phyloP scores from a whole-genome alignment of 352 stramenopile species.

The Phytophthora citrophthora region DNA sequence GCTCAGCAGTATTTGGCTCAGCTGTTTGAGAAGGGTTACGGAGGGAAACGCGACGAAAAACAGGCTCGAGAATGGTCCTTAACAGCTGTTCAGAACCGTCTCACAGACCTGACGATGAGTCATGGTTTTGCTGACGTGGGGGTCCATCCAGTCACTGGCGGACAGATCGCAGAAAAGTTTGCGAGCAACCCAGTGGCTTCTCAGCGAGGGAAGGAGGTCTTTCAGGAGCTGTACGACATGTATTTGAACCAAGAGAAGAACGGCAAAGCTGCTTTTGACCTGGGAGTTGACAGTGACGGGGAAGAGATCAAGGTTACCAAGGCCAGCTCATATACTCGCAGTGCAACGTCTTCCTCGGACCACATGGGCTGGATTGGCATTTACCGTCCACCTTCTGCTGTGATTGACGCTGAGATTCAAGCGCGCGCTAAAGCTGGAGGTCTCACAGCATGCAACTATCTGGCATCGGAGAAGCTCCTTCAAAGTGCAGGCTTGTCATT shows the following conservation, averaged over 20 bases:
- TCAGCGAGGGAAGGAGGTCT: constrained; percentile 25
- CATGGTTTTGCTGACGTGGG: constrained; percentile 25
- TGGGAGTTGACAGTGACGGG: constrained; percentile 1
- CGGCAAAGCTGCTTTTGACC: neutral
- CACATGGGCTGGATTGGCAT: constrained; percentile 15
- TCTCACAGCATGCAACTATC: constrained; percentile 37
- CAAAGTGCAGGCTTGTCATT: constrained; percentile 15
- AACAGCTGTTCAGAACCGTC: constrained; percentile 22
- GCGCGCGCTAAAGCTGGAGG: constrained; percentile 24
- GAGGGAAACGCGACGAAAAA: constrained; percentile 27
- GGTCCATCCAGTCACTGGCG: constrained; percentile 2
- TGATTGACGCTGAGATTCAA: constrained; percentile 36
- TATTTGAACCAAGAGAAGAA: constrained; percentile 28
- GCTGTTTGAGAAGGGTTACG: constrained; percentile 32
- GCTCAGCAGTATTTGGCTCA: constrained; percentile 35
- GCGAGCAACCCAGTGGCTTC: constrained; percentile 3
- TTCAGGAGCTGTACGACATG: constrained; percentile 27
- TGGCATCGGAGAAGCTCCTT: constrained; percentile 27
- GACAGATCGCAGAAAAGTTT: constrained; percentile 15
- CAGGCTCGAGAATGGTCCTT: constrained; percentile 32
- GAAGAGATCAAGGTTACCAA: constrained; percentile 15
- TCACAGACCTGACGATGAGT: constrained; percentile 21
- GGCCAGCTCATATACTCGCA: constrained; percentile 21
- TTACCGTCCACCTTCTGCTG: constrained; percentile 30
- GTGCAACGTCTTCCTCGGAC: constrained; percentile 14